These are phyloP conservation scores for Pythium phragmitis DNA, from an alignment of 352 stramenopile species.

Conservation along the genomic window DNA sequence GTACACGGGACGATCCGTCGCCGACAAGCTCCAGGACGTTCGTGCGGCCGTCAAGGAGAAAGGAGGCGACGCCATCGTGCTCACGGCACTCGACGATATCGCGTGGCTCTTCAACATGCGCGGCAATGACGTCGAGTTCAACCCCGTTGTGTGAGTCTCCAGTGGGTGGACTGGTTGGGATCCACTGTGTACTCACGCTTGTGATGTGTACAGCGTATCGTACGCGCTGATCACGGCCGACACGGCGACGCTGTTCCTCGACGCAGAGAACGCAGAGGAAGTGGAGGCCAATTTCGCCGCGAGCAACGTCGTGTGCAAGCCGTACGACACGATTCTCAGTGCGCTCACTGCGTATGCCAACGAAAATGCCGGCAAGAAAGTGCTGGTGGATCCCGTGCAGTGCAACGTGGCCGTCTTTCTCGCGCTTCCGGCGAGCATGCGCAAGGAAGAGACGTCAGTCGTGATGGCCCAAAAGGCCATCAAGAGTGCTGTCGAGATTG, in stretches of 20 bases:
- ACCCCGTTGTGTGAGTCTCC: slow-evolving; percentile 93
- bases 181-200: neutral
- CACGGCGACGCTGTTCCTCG: slow-evolving; percentile 90
- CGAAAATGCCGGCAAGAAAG: slow-evolving; percentile 52
- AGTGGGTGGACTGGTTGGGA: neutral
- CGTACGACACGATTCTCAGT: slow-evolving; percentile 51
- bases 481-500: slow-evolving; percentile 95
- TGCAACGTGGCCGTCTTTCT: slow-evolving; percentile 87
- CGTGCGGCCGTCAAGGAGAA: slow-evolving; percentile 87
- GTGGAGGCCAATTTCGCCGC: slow-evolving; percentile 46
- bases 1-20: slow-evolving; percentile 91
- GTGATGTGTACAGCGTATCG: slow-evolving; percentile 49
- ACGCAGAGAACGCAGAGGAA: slow-evolving; percentile 71
- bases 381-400: slow-evolving; percentile 77
- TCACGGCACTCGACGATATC: slow-evolving; percentile 96
- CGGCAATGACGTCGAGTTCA: slow-evolving; percentile 96
- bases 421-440: slow-evolving; percentile 64
- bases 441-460: slow-evolving; percentile 74
- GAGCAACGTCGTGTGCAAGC: slow-evolving; percentile 61
- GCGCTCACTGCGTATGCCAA: slow-evolving; percentile 48
- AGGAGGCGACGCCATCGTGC: slow-evolving; percentile 90
- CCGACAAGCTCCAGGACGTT: slow-evolving; percentile 88
- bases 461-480: slow-evolving; percentile 88
- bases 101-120: slow-evolving; percentile 98
- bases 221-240: slow-evolving; percentile 94